Base-by-base conservation (phyloP, 495 filamentous ascomycete species). In the Trichoderma erinaceum region DNA sequence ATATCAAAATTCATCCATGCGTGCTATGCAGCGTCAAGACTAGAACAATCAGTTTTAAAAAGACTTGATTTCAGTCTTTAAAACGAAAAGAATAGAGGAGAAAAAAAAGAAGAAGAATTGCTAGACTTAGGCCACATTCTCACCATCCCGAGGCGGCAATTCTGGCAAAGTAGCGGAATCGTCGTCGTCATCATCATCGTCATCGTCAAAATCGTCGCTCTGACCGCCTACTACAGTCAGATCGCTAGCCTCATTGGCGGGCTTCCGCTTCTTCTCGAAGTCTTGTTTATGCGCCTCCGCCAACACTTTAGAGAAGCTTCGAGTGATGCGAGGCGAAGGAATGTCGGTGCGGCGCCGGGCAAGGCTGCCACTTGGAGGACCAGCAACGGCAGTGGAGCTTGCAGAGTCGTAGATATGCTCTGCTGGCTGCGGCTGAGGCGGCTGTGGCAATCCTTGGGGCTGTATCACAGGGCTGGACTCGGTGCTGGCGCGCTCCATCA, bases 251-350 rank as follows among this genome's bases (percentile, higher is more conserved):
- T 32, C 68, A 13, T 75, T 69, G 35, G 85, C 82, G 16, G 65
- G 41, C 64, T 80, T 84, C 64, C 85, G 80, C 75, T 85, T 88
- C 75, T 90, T 85, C 79, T 95, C 88, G 75, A 96, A 97, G 75
- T 97, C 93, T 72, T 95, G 90, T 44, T 86, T 88, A 70, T 97
- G 93, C 12, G 93, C 93, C 48, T 84, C 79, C 6, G 88, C 85
- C 69, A 96, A 80, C 13, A 90, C 83, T 11, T 48, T 66, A 32
- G 41, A 46, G 44, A 66, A 66, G 16, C 21, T 52, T 43, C 65
- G 65, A 16, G 41, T 27, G 13, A 27, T 32, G 13, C 11, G 13
- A 12, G 56, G 23, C 78, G 21, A 88, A 73, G 66, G 81, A 0
- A 69, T 25, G 8, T 75, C 68, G 43, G 75, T 71, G 0, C 73